These are phyloP conservation scores for Brettanomyces bruxellensis DNA, from an alignment of 805 yeast species.

Conservation along the genomic window DNA sequence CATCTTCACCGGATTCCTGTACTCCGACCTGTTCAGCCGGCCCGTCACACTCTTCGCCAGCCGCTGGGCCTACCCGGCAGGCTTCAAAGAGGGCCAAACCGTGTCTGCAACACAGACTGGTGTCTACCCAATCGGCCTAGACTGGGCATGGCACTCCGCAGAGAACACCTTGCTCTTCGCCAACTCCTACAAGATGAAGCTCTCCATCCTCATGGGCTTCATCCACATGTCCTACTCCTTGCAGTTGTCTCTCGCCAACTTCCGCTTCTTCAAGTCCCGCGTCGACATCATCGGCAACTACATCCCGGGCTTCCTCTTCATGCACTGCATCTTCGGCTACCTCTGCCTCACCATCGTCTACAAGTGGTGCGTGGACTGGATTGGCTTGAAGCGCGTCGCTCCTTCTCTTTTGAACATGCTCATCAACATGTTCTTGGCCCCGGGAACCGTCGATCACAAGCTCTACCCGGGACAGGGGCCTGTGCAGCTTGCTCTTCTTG, in stretches of 20 bases:
- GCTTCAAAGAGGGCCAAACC: constrained; percentile 40
- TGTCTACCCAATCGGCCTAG: constrained; percentile 55
- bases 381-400: constrained; percentile 49
- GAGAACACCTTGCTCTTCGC: constrained; percentile 62
- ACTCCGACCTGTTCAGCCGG: constrained; percentile 65
- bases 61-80: constrained; percentile 61
- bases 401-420: constrained; percentile 70
- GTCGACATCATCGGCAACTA: constrained; percentile 67
- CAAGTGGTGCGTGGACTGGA: constrained; percentile 72
- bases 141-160: constrained; percentile 74
- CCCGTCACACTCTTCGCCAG: constrained; percentile 58
- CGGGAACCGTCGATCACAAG: constrained; percentile 59
- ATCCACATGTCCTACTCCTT: constrained; percentile 67
- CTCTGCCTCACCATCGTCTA: constrained; percentile 56
- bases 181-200: constrained; percentile 70
- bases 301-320: constrained; percentile 63
- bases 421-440: constrained; percentile 67
- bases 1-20: constrained; percentile 64
- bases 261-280: constrained; percentile 43
- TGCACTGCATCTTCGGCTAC: constrained; percentile 73
- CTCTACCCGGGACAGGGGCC: constrained; percentile 56
- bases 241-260: constrained; percentile 58
- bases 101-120: constrained; percentile 41
- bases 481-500: constrained; percentile 49
- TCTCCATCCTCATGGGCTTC: constrained; percentile 69